Conservation (phyloP, 2,329 filamentous ascomycete species). For the Arthrocladium fulminans region DNA sequence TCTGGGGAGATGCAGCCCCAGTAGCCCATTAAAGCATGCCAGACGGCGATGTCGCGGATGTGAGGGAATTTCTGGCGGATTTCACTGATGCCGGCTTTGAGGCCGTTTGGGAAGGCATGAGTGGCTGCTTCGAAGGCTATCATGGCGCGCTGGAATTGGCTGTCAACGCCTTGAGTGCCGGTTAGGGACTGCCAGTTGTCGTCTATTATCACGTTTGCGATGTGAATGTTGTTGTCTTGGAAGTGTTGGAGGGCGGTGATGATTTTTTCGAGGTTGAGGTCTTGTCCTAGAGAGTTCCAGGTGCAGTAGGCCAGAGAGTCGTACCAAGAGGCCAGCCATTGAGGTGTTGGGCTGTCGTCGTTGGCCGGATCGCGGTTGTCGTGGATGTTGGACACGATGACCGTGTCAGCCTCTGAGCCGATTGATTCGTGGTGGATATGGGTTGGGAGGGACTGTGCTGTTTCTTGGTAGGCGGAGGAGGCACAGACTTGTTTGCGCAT, state of each 20-base stretch:
- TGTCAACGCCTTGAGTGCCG: conserved; percentile 40
- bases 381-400: conserved; percentile 40
- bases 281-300: conserved; percentile 86
- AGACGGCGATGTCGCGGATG: conserved; percentile 79
- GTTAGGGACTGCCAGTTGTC: conserved; percentile 89
- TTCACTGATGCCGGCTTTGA: conserved; percentile 60
- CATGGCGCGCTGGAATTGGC: conserved; percentile 53
- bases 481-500: conserved; percentile 56
- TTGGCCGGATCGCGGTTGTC: conserved; percentile 45
- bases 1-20: conserved; percentile 79
- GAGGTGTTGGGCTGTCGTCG: conserved; percentile 18
- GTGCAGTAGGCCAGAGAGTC: conserved; percentile 93
- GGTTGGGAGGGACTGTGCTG: conserved; percentile 14
- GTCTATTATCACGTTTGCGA: conserved; percentile 86
- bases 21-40: conserved; percentile 82
- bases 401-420: conserved; percentile 33
- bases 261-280: conserved; percentile 74
- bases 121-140: conserved; percentile 77
- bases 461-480: conserved; percentile 23
- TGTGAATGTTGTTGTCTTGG: conserved; percentile 60
- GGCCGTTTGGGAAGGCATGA: conserved; percentile 66
- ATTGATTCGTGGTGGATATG: conserved; percentile 25
- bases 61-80: conserved; percentile 62
- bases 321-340: conserved; percentile 80
- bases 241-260: conserved; percentile 64